Evolutionary conservation across 805 yeast genomes (phyloP).

Genomic region (Hanseniaspora jakobsenii): DNA sequence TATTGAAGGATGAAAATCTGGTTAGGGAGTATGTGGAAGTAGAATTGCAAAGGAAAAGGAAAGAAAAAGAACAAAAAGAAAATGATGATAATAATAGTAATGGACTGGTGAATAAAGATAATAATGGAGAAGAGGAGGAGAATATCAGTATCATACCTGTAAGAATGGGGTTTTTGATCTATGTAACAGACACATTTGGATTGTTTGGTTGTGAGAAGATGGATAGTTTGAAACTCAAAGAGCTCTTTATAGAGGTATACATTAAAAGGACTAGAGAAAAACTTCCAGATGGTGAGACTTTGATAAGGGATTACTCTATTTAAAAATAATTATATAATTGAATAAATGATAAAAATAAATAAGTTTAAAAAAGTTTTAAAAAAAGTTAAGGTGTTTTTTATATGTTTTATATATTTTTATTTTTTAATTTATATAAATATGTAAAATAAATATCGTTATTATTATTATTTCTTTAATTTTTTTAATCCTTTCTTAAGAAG

Average conservation of each 20-base stretch:
- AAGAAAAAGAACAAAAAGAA: no score
- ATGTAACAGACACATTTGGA: slow-evolving; percentile 26
- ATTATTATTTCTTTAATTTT: neutral
- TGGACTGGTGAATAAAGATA: no score
- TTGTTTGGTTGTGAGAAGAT: slow-evolving; percentile 22
- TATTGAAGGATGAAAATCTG: slow-evolving; percentile 18
- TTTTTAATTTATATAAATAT: slow-evolving; percentile 3
- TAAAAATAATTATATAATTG: neutral
- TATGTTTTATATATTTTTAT: neutral
- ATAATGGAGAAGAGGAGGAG: no score
- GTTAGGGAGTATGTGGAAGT: slow-evolving; percentile 17
- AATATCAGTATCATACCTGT: slow-evolving; percentile 19
- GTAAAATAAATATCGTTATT: neutral
- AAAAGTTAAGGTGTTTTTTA: neutral
- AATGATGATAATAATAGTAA: no score
- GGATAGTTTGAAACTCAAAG: slow-evolving; percentile 19
- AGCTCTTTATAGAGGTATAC: slow-evolving; percentile 8
- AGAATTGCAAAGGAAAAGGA: no score
- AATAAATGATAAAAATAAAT: no score
- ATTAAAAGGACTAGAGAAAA: slow-evolving; percentile 2
- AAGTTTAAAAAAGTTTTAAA: no score
- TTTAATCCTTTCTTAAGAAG: slow-evolving; percentile 16
- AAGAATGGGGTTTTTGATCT: slow-evolving; percentile 28
- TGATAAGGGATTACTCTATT: neutral
- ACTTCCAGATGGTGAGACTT: neutral